Conservation (phyloP, 352 stramenopile species). For the Globisporangium mamillatum region DNA sequence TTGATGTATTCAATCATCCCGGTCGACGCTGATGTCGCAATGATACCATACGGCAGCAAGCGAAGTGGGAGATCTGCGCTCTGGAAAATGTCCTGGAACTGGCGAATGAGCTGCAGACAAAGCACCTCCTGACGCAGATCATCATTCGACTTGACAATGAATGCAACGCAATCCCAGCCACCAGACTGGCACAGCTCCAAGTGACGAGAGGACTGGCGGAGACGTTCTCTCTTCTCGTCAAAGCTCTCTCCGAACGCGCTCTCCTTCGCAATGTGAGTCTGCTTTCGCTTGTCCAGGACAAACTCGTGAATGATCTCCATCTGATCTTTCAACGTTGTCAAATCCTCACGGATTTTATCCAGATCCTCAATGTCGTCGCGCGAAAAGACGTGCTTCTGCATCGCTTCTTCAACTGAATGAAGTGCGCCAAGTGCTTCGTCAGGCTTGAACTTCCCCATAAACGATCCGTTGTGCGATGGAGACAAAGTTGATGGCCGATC, state of each 20-base stretch:
- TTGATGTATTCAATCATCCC: constrained; percentile 97
- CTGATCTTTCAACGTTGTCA: constrained; percentile 66
- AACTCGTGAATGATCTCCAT: constrained; percentile 69
- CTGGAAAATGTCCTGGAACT: constrained; percentile 95
- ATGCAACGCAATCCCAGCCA: constrained; percentile 76
- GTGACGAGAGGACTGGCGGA: constrained; percentile 54
- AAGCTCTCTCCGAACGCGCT: constrained; percentile 84
- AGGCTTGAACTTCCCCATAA: constrained; percentile 63
- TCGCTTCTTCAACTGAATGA: constrained; percentile 51
- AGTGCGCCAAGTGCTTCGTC: constrained; percentile 51
- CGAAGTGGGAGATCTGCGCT: constrained; percentile 93
- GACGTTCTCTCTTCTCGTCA: constrained; percentile 69
- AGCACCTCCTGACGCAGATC: constrained; percentile 97
- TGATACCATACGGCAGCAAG: constrained; percentile 95
- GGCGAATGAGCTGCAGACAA: constrained; percentile 95
- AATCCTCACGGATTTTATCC: constrained; percentile 40
- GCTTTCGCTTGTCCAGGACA: constrained; percentile 55
- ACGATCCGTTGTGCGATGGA: constrained; percentile 29
- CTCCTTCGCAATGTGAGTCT: constrained; percentile 64
- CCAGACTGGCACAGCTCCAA: constrained; percentile 24
- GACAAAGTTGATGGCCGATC: constrained; percentile 50
- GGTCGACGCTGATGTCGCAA: constrained; percentile 92
- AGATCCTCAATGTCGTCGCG: constrained; percentile 26
- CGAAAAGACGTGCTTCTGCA: constrained; percentile 54
- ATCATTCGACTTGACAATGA: constrained; percentile 99